A percentile compares a stretch with the other conserved stretches of the same genome.
Conservation (phyloP, 768 basidiomycete species). For the Rhodotorula taiwanensis region DNA sequence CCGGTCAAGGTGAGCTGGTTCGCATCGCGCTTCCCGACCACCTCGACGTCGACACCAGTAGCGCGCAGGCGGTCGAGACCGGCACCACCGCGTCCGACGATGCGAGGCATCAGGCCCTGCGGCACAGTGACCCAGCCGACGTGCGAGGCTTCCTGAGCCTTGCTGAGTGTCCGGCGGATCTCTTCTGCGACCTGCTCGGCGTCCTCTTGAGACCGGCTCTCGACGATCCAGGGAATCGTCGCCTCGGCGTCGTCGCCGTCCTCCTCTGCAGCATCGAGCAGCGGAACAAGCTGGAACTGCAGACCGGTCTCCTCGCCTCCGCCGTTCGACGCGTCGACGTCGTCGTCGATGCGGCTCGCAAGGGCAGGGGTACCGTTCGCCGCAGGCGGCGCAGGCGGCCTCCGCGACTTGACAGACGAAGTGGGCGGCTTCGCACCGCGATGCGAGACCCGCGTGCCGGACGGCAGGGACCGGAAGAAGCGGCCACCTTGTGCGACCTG, state of each 20-base stretch:
- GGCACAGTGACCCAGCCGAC: slow-evolving; percentile 74
- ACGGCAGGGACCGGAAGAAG: slow-evolving; percentile 77
- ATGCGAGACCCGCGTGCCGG: slow-evolving; percentile 46
- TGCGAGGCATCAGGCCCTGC: slow-evolving; percentile 32
- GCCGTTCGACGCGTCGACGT: slow-evolving; percentile 48
- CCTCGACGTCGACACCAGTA: slow-evolving; percentile 34
- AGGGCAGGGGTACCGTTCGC: slow-evolving; percentile 33
- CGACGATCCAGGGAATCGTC: slow-evolving; percentile 49
- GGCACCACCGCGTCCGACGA: slow-evolving; percentile 37
- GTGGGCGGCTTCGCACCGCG: slow-evolving; percentile 74
- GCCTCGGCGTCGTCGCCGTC: slow-evolving; percentile 6
- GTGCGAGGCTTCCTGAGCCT: slow-evolving; percentile 65
- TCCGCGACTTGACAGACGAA: slow-evolving; percentile 48
- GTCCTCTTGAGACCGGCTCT: slow-evolving; percentile 66
- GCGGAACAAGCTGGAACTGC: slow-evolving; percentile 75
- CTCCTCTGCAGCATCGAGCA: slow-evolving; percentile 50
- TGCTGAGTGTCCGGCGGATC: slow-evolving; percentile 62
- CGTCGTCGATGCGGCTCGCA: slow-evolving; percentile 79
- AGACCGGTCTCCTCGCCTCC: slow-evolving; percentile 53
- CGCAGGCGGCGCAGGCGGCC: slow-evolving; percentile 40
- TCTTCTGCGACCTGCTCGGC: slow-evolving; percentile 67
- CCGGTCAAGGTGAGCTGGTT: slow-evolving; percentile 37
- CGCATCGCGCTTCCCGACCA: slow-evolving; percentile 35
- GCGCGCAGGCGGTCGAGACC: slow-evolving; percentile 39
- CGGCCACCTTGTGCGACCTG: slow-evolving; percentile 77